These are phyloP conservation scores for Corylus heterophylla DNA, from an alignment of 306 rosid species.

Conservation along the genomic window DNA sequence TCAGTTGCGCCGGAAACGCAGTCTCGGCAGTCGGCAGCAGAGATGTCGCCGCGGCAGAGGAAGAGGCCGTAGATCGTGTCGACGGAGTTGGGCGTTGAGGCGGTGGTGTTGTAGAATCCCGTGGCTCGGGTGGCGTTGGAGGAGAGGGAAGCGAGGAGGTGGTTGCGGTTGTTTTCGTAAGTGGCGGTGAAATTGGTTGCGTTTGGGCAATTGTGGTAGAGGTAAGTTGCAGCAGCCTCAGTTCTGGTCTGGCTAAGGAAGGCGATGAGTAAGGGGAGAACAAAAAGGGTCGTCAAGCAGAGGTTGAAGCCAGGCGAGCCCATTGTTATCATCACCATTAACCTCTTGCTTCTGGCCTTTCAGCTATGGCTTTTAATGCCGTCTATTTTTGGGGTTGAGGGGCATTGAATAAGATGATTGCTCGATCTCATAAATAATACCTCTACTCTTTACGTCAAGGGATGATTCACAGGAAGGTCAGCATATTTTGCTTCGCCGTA, in stretches of 20 bases:
- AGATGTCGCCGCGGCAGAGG: constrained; percentile 46
- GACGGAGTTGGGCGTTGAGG: constrained; percentile 16
- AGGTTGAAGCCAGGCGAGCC: neutral
- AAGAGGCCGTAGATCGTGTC: constrained; percentile 41
- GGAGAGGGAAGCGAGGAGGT: constrained; percentile 13
- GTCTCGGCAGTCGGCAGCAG: constrained; percentile 44
- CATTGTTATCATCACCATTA: too few relatives aligned
- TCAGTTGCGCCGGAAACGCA: constrained; percentile 39
- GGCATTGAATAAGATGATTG: too few relatives aligned
- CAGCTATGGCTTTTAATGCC: too few relatives aligned
- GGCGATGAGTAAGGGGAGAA: neutral
- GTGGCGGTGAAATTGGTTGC: constrained; percentile 36
- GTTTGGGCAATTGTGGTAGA: constrained; percentile 4
- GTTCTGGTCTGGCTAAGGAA: neutral
- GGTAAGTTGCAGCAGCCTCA: neutral
- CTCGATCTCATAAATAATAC: too few relatives aligned
- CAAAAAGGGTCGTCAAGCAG: neutral
- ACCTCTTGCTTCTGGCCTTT: too few relatives aligned
- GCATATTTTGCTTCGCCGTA: too few relatives aligned
- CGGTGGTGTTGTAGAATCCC: constrained; percentile 34
- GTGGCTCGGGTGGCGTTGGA: neutral
- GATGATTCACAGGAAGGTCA: too few relatives aligned
- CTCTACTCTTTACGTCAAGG: too few relatives aligned
- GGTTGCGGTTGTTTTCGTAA: constrained; percentile 17
- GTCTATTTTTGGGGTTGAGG: too few relatives aligned